A percentile compares a stretch with the other conserved stretches of the same genome.
These are phyloP conservation scores for Cucurbita argyrosperma DNA, from an alignment of 306 rosid genomes.

Conservation along the genomic window DNA sequence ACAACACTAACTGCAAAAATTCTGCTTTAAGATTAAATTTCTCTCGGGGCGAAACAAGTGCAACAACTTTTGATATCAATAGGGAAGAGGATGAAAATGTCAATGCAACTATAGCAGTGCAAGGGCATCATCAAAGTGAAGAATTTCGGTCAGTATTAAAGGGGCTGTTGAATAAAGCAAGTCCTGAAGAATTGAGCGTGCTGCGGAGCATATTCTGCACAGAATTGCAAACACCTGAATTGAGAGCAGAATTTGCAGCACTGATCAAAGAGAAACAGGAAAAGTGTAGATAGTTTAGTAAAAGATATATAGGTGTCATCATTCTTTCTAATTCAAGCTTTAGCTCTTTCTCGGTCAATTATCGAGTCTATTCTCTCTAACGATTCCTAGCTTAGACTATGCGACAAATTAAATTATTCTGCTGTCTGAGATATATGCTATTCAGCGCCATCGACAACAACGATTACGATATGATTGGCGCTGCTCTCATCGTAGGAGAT, in stretches of 20 bases:
- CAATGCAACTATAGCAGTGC: constrained; percentile 3
- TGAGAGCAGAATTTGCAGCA: constrained; percentile 26
- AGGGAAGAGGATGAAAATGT: constrained; percentile 17
- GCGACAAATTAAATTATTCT: neutral
- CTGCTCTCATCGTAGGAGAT: neutral
- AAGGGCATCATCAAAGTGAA: constrained; percentile 13
- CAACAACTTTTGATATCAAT: constrained; percentile 30
- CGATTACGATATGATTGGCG: neutral
- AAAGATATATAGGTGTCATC: constrained; percentile 15
- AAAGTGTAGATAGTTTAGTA: constrained; percentile 29
- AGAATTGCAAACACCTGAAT: constrained; percentile 20
- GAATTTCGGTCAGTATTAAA: constrained; percentile 23
- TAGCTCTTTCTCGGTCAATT: neutral
- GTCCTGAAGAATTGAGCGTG: constrained; percentile 38
- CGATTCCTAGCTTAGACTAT: neutral
- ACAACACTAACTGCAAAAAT: constrained; percentile 11
- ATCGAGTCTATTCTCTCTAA: neutral
- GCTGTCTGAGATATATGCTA: neutral
- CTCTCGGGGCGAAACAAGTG: constrained; percentile 14
- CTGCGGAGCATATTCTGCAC: constrained; percentile 30
- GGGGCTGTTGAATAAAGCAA: constrained; percentile 43
- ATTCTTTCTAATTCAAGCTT: constrained; percentile 29
- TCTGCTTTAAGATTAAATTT: constrained; percentile 16
- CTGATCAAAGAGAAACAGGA: constrained; percentile 42
- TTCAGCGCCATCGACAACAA: neutral